Evolutionary conservation across 2,329 filamentous ascomycete genomes (phyloP), one percentile per base, ranked within the genome.

Genomic region (Apiospora marii): DNA sequence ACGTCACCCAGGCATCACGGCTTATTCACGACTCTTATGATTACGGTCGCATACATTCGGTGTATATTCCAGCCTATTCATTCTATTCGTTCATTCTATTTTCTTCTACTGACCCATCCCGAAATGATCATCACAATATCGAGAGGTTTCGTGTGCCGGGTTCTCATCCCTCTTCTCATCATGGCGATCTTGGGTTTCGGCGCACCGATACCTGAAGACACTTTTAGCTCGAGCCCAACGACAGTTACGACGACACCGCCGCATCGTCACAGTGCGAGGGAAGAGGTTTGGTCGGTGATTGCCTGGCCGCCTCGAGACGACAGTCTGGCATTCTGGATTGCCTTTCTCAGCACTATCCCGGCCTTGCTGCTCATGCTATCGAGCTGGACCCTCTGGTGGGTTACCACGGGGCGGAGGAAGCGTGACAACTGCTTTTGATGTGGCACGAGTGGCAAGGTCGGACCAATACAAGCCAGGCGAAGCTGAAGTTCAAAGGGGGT

Each of bases 321-420:
- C n/a, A 67, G 51, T 19, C 44, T 72, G 49, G 49, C 71, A 5
- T 72, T 72, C 44, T 72, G 71, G 71, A 8, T 72, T 22, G 71
- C 71, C 6, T n/a, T 70, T 24, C 24, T 72, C 44, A 43, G 61
- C 34, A 67, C 61, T 12, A 27, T 16, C 27, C 71, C 71, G 10
- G 53, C 44, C 14, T 34, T 70, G 49, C 43, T 72, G 67, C 7
- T 68, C 43, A 24, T 68, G 67, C n/a, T 68, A 34, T 24, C 46
- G 24, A 64, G 34, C 58, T 64, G 34, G 34, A 12, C 34, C 3
- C 19, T 64, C 30, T 64, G 58, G 58, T 19, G 58, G 58, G 19
- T 64, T 4, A 41, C 19, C 22, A 30, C 19, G 34, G 58, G 58
- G 34, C 30, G 34, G 34, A 64, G 13, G 16, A 64, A 41, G 34